Evolutionary conservation across 768 basidiomycete genomes (phyloP).

Genomic region (Mycena filopes): DNA sequence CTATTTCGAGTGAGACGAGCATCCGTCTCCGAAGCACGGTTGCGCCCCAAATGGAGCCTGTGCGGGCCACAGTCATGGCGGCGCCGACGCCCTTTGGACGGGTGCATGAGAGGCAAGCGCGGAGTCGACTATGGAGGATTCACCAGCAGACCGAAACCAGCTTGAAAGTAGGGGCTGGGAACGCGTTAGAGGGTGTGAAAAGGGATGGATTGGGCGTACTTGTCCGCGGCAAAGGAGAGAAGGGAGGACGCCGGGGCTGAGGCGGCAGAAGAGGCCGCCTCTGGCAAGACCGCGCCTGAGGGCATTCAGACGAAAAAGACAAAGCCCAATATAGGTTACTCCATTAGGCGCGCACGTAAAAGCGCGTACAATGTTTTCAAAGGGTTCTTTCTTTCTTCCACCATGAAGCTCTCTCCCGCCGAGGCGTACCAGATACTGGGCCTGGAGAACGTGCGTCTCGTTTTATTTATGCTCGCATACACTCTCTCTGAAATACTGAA

Average conservation of each 20-base stretch:
- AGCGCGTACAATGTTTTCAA: neutral
- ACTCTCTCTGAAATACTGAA: constrained; percentile 23
- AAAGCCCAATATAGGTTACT: neutral
- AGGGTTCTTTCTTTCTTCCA: neutral
- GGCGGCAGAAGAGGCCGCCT: constrained; percentile 14
- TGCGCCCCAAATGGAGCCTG: constrained; percentile 73
- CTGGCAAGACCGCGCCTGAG: constrained; percentile 35
- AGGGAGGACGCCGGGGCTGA: constrained; percentile 43
- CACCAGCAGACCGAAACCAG: constrained; percentile 98
- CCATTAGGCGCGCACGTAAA: constrained; percentile 5
- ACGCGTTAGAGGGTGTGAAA: constrained; percentile 8
- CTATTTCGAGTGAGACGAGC: constrained; percentile 95
- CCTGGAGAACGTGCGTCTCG: constrained; percentile 59
- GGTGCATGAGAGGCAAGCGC: constrained; percentile 19
- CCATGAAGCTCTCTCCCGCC: constrained; percentile 22
- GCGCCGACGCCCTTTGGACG: constrained; percentile 85
- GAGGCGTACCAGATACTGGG: constrained; percentile 59
- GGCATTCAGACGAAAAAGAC: constrained; percentile 4
- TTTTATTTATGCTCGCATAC: constrained; percentile 9
- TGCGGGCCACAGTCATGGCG: constrained; percentile 78
- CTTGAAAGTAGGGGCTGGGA: constrained; percentile 93
- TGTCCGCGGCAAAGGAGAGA: constrained; percentile 64
- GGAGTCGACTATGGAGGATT: constrained; percentile 18
- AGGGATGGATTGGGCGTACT: constrained; percentile 57
- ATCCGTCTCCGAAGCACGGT: constrained; percentile 86